These are phyloP conservation scores for Epichloe sylvatica DNA, from an alignment of 2,329 filamentous ascomycete genomes.

Conservation along the genomic window DNA sequence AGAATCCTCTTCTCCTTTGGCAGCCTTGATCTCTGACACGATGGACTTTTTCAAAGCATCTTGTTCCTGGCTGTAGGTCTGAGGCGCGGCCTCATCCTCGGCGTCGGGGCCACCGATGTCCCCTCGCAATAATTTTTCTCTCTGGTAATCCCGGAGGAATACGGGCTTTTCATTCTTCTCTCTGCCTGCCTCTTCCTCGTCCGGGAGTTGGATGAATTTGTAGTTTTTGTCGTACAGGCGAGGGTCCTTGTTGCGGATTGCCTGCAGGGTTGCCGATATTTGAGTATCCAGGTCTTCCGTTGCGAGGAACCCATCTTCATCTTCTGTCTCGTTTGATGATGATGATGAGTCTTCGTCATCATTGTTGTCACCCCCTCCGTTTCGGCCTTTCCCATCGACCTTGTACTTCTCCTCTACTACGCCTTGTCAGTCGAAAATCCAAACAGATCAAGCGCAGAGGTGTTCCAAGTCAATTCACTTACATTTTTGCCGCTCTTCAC, in stretches of 20 bases:
- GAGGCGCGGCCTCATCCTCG: slow-evolving; percentile 42
- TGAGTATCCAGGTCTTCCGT: slow-evolving; percentile 76
- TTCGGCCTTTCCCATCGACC: slow-evolving; percentile 26
- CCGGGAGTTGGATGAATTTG: slow-evolving; percentile 63
- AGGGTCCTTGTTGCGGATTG: slow-evolving; percentile 83
- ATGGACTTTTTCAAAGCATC: slow-evolving; percentile 66
- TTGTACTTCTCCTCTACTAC: slow-evolving; percentile 79
- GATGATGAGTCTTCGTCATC: slow-evolving; percentile 38
- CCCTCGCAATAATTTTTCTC: slow-evolving; percentile 71
- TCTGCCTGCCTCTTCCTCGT: slow-evolving; percentile 27
- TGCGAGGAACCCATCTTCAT: slow-evolving; percentile 76
- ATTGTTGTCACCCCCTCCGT: neutral
- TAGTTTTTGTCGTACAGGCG: slow-evolving; percentile 69
- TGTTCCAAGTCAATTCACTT: slow-evolving; percentile 16
- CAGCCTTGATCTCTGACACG: slow-evolving; percentile 65
- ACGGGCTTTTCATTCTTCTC: slow-evolving; percentile 69
- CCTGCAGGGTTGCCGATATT: slow-evolving; percentile 73
- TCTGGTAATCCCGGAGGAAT: slow-evolving; percentile 79
- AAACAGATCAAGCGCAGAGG: neutral
- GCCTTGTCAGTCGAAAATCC: slow-evolving; percentile 5
- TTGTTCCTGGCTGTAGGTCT: slow-evolving; percentile 81
- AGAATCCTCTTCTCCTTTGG: slow-evolving; percentile 28
- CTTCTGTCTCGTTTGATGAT: slow-evolving; percentile 71
- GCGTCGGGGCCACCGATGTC: slow-evolving; percentile 45
- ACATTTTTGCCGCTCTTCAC: slow-evolving; percentile 68